Evolutionary conservation across 345 rosid species (phyloP).

Genomic region (Rubroshorea leprosula): DNA sequence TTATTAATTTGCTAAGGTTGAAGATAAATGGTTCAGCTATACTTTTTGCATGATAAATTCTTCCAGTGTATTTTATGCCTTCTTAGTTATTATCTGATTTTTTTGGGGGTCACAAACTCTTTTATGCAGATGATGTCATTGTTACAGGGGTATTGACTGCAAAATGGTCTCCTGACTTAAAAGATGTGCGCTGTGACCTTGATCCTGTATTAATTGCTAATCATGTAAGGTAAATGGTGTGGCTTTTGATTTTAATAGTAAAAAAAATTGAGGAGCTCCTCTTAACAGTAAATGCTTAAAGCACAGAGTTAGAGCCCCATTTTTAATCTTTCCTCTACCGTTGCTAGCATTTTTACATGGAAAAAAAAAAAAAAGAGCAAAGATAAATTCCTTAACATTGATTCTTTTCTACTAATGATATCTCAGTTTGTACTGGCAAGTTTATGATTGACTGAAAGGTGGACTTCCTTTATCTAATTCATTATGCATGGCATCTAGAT

Average conservation of each 20-base stretch:
- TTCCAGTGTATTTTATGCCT: background rate
- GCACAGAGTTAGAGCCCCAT: conserved; percentile 6
- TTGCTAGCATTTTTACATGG: background rate
- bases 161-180: conserved; percentile 90
- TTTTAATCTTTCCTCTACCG: background rate
- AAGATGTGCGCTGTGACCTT: conserved; percentile 92
- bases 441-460: background rate
- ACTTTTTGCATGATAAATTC: background rate
- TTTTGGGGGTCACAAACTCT: background rate
- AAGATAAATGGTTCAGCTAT: background rate
- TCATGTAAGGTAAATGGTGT: conserved; percentile 62
- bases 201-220: conserved; percentile 83
- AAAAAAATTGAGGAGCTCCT: background rate
- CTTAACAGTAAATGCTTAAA: background rate
- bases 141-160: conserved; percentile 84
- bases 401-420: background rate
- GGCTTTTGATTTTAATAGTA: background rate
- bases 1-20: background rate
- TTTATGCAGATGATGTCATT: conserved; percentile 70
- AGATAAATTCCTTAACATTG: background rate
- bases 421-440: background rate
- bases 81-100: conserved; percentile 2
- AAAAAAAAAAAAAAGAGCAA: background rate
- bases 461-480: background rate
- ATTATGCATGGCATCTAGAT: background rate